Base-by-base conservation (phyloP, 345 rosid species). In the Citrus australasica region DNA sequence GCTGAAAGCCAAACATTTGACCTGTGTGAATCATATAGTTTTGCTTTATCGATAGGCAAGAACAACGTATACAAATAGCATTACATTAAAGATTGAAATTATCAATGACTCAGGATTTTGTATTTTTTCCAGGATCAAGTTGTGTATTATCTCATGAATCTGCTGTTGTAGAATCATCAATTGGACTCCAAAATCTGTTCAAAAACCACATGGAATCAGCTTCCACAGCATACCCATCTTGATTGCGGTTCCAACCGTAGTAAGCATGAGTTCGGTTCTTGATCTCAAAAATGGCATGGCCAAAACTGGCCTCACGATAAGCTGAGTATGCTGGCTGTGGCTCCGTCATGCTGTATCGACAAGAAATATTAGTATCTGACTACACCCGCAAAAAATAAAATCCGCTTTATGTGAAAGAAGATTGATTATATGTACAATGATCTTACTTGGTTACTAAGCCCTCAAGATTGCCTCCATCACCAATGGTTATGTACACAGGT, bases 291-390 rank as follows among this genome's bases (percentile, higher is more conserved):
- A 87, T 85, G 21, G 97, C 99, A 13, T 95, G 99, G 7, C 99
- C 98, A 25, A 92, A 96, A 76, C 99, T 93, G 3, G 98, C 97
- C 76, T 96, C 99, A 1, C 98, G 89, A 37, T 78, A 96, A 1
- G 99, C 97, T 3, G 99, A 96, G 88, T 92, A 96, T 9, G 80
- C 76, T 2, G 99, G 99, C 79, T 96, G 99, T 66, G 97, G 98
- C 85, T 92, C 85, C 0, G 88, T 88, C 98, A 93, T 91, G 82
- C 99, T 93, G 86, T 87, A 86, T 6, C 48, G 42, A 42, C 32
- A 27, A 46, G 62, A 62, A 69, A 78, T 35, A 62, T 25, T 46
- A 6, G 32, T 24, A 19, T 77, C 40, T 67, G 79, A 48, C 24
- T 13, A n/a, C 19, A 42, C 24, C 25, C 14, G 2, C 2, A 25